A percentile compares a stretch with the other conserved stretches of the same genome.
Conservation (phyloP, 208 protist species). For the Trypanosoma cruzi region DNA sequence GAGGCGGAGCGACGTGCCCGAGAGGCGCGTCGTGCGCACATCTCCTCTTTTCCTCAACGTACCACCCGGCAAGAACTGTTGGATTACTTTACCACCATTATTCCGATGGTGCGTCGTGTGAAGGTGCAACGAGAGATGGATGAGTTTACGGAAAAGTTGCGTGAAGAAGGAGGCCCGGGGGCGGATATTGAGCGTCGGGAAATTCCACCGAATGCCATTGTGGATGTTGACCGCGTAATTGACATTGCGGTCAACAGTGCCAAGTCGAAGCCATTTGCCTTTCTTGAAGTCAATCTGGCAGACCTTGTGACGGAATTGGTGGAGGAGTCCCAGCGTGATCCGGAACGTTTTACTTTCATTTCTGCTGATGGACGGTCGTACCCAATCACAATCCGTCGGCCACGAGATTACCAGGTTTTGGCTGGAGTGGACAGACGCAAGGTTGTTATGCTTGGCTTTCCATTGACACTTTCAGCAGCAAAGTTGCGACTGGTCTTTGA, state of each 20-base stretch:
- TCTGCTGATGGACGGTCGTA: conserved; percentile 51
- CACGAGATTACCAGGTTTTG: conserved; percentile 65
- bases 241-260: conserved; percentile 56
- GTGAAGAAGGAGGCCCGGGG: conserved; percentile 1
- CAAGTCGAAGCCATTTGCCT: conserved; percentile 77
- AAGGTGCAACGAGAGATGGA: conserved; percentile 71
- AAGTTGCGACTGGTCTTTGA: conserved; percentile 61
- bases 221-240: conserved; percentile 61
- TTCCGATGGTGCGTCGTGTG: conserved; percentile 77
- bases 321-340: conserved; percentile 43
- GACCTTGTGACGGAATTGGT: conserved; percentile 87
- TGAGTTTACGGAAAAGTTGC: conserved; percentile 33
- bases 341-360: conserved; percentile 65
- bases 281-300: conserved; percentile 78
- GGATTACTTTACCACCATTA: conserved; percentile 65
- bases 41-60: conserved; percentile 67
- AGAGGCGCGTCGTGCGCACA: conserved; percentile 79
- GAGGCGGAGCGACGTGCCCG: conserved; percentile 61
- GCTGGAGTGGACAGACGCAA: conserved; percentile 55
- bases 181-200: conserved; percentile 43
- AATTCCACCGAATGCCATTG: conserved; percentile 61
- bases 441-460: conserved; percentile 82
- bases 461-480: conserved; percentile 49
- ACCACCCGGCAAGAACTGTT: conserved; percentile 66
- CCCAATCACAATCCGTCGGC: conserved; percentile 66